These are phyloP conservation scores for Volvox africanus DNA, from an alignment of 139 green algal genomes.

Conservation along the genomic window DNA sequence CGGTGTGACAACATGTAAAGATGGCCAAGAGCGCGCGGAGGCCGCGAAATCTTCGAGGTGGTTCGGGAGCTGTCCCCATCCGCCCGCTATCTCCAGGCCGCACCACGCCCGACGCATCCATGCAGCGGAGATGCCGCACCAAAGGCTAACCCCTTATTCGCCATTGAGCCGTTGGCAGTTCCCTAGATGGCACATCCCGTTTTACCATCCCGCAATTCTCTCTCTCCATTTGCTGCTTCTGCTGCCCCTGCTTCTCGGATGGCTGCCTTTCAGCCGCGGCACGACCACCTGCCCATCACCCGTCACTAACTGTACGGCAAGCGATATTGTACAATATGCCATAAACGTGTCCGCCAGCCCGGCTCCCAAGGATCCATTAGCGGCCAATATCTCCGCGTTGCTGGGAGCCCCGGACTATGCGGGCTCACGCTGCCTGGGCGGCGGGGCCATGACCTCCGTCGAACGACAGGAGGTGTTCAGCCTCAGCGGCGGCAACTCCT, in stretches of 20 bases:
- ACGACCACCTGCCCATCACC: background rate
- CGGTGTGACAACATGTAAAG: no score
- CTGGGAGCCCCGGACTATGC: background rate
- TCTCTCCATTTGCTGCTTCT: background rate
- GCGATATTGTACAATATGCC: background rate
- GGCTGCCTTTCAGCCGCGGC: background rate
- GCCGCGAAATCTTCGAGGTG: no score
- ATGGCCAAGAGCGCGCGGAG: no score
- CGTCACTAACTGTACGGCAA: background rate
- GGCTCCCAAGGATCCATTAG: background rate
- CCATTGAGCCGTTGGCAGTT: no score
- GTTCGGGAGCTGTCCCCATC: no score
- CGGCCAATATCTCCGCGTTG: background rate
- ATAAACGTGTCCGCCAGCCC: background rate
- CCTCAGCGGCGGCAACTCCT: background rate
- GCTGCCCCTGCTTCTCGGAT: background rate
- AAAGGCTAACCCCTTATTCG: no score
- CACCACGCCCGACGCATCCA: no score
- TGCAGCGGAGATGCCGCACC: no score
- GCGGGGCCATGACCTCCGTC: background rate
- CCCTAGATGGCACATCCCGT: no score
- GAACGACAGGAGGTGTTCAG: background rate
- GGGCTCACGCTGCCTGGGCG: background rate
- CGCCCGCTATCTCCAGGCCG: no score
- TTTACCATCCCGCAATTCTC: no score